Evolutionary conservation across 176 grass and related monocot genomes (phyloP).

Genomic region (Eleusine coracana): DNA sequence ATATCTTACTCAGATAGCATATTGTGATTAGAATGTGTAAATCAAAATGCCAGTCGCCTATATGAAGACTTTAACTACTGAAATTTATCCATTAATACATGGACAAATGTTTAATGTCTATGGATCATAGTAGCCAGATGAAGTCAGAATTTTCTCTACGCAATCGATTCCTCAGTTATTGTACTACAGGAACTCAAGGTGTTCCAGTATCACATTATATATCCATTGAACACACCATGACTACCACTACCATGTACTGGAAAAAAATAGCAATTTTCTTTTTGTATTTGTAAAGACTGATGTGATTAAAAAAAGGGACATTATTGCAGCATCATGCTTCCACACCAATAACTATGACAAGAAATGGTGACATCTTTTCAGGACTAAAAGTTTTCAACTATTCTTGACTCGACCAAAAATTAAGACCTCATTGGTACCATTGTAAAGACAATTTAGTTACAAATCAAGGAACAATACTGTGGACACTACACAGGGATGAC

Average conservation of each 20-base stretch:
- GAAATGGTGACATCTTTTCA: slow-evolving; percentile 12
- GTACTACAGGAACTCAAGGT: too few species aligned
- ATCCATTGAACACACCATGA: neutral
- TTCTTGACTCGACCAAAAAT: neutral
- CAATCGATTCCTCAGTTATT: neutral
- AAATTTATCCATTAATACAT: slow-evolving; percentile 13
- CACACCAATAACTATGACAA: neutral
- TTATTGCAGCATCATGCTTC: neutral
- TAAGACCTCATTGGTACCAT: too few species aligned
- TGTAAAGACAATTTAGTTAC: neutral
- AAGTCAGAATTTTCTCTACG: neutral
- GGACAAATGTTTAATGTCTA: neutral
- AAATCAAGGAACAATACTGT: neutral
- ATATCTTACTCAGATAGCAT: neutral
- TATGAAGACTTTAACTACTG: neutral
- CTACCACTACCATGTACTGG: neutral
- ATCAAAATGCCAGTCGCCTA: neutral
- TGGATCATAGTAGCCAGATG: neutral
- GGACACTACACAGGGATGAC: neutral
- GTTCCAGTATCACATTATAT: too few species aligned
- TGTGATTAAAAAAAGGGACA: neutral
- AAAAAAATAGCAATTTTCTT: neutral
- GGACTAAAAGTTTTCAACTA: neutral
- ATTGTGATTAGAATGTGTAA: neutral
- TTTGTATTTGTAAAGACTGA: neutral